Base-by-base conservation (phyloP, 352 stramenopile genomes). In the Phytophthora ramorum region DNA sequence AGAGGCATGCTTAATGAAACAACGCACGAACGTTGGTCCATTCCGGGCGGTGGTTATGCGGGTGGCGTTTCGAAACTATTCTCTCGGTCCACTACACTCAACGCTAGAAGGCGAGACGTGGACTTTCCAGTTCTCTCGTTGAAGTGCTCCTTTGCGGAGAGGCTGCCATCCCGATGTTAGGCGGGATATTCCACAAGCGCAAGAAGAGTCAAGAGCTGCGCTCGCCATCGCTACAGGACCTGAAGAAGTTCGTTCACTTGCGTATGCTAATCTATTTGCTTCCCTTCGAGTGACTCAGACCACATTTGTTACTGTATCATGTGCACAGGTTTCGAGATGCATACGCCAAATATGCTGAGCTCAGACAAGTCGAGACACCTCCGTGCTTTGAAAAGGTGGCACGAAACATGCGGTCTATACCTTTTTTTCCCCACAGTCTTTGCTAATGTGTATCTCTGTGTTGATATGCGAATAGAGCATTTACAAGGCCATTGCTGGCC, bases 401-500 rank as follows among this genome's bases (percentile, higher is more conserved):
- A 7, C 34, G 20, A 4, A 20, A 10, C 24, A 24, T 13, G 9
- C 5, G 1, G 40, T 17, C 17, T n/a, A 14, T 13, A 24, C 7
- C 4, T 47, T 4, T 13, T 47, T 47, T n/a, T n/a, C n/a, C n/a
- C n/a, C 7, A 48, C n/a, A 17, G 14, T 45, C 34, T 2, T 17
- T 47, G 16, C 50, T 58, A 34, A 58, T 28, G 17, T 44, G 13
- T 40, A 24, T 7, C 1, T 26, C 7, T 26, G 9, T 38, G 14
- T 12, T 2, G 7, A 5, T 19, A 13, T 32, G 14, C 26, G 51
- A 12, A n/a, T 13, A 94, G 85, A 92, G 81, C 48, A 84, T 95
- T 49, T 94, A 93, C 69, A 95, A 93, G 58, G 84, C 85, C 5
- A 94, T 95, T 44, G 92, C 87, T 35, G 84, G 84, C 16, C 87